phyloP scores from a whole-genome alignment of 2,329 filamentous ascomycete genomes.

The Chalaropsis ovoidea region DNA sequence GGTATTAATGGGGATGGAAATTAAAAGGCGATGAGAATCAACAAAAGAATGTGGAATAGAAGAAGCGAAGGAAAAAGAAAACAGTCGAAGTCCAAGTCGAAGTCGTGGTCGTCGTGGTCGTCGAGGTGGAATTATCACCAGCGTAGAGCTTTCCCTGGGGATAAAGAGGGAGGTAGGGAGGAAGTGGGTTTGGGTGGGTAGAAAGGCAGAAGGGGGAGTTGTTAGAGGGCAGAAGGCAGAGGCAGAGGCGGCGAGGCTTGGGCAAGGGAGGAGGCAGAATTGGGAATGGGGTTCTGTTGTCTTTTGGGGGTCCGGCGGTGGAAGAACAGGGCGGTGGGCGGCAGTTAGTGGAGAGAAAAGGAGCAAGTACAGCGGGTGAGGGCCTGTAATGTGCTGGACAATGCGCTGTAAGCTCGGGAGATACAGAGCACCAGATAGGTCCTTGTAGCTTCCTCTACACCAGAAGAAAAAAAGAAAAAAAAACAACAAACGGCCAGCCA shows the following conservation, averaged over 20 bases:
- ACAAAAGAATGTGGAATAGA: conserved; percentile 20
- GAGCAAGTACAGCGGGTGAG: conserved; percentile 8
- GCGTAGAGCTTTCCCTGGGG: conserved; percentile 23
- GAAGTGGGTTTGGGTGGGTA: conserved; percentile 16
- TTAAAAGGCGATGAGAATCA: conserved; percentile 23
- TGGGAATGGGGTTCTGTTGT: not conserved
- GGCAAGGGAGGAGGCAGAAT: too few species aligned
- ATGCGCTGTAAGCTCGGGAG: not conserved
- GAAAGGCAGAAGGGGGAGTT: not conserved
- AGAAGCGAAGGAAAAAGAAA: conserved; percentile 20
- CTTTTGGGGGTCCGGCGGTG: not conserved
- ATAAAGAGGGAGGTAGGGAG: conserved; percentile 18
- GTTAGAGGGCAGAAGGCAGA: conserved; percentile 12
- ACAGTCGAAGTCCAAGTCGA: not conserved
- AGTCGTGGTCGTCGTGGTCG: conserved; percentile 23
- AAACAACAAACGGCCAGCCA: conserved; percentile 11
- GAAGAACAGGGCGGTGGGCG: conserved; percentile 1
- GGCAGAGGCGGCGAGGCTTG: too few species aligned
- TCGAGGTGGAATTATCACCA: conserved; percentile 24
- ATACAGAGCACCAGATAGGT: not conserved
- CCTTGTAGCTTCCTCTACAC: not conserved
- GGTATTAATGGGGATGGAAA: conserved; percentile 24
- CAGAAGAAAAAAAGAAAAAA: not conserved
- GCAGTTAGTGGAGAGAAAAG: conserved; percentile 12
- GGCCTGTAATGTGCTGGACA: not conserved